phyloP scores from a whole-genome alignment of 257 asterid genomes.

The Solanum chilense region DNA sequence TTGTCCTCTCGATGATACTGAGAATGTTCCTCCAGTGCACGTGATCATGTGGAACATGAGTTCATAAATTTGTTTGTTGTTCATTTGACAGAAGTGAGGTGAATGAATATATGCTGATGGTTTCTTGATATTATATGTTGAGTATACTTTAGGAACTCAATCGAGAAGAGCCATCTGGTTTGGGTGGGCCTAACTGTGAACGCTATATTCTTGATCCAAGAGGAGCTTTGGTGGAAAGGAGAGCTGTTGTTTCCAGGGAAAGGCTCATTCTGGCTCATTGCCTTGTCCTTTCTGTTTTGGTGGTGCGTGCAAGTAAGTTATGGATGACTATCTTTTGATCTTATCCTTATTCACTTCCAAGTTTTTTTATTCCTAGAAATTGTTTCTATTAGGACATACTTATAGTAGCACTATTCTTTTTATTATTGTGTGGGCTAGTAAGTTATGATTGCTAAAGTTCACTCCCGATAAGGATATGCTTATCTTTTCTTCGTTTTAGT shows the following conservation, averaged over 20 bases:
- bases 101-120: background rate
- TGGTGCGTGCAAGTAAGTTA: conserved; percentile 70
- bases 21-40: background rate
- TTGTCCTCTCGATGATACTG: background rate
- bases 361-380: background rate
- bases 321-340: background rate
- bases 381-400: background rate
- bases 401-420: background rate
- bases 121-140: background rate
- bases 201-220: conserved; percentile 78
- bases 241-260: conserved; percentile 86
- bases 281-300: conserved; percentile 82
- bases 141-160: conserved; percentile 60
- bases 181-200: conserved; percentile 88
- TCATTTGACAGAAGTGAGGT: background rate
- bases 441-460: background rate
- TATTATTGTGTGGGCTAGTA: background rate
- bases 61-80: background rate
- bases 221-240: conserved; percentile 80
- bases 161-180: conserved; percentile 86
- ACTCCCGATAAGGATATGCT: background rate
- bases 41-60: background rate
- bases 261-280: conserved; percentile 91
- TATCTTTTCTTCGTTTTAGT: background rate
- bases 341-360: background rate